Evolutionary conservation across 73 alveolate species (phyloP), one percentile per base, ranked within the genome.

Genomic region (Paramecium sonneborni): DNA sequence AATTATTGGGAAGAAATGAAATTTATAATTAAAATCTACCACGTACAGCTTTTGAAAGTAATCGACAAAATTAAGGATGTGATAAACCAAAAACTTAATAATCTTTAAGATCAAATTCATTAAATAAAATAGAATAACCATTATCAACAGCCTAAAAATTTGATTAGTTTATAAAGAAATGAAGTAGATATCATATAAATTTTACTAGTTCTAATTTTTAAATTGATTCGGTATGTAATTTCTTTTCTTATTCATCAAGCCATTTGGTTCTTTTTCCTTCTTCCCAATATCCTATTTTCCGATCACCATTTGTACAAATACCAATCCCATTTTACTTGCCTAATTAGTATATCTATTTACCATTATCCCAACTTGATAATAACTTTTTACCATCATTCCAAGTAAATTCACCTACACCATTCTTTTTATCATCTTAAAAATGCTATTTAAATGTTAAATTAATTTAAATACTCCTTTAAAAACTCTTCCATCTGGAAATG

Each of bases 1-100:
- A 95, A 91, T 89, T 85, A 26, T 74, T 86, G 20, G 98, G 98
- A 30, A 95, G 92, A 30, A 92, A 85, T 43, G 98, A 95, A 94
- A 79, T 79, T 41, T 43, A 79, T 24, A 34, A 20, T 79, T 14
- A 52, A 18, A 34, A 44, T 79, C 3, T 32, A 8, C 72, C 41
- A 5, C 46, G 37, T 10, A 79, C 74, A 3, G 90, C 90, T 11
- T 46, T 24, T 23, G 48, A 39, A 14, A 48, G 74, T 3, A 44
- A 44, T 79, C 6, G 76, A 44, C 20, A 8, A 10, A 79, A 24
- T 43, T 23, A 23, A 30, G 74, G 21, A 43, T 18, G 43, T 11
- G 90, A 79, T 5, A 79, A 79, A 79, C 90, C 90, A 3, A 79
- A 79, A 79, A 79, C 90, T 15, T 46, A 79, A 79, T 46, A 79